Base-by-base conservation (phyloP, 768 basidiomycete species). In the Boletus subparvulus region DNA sequence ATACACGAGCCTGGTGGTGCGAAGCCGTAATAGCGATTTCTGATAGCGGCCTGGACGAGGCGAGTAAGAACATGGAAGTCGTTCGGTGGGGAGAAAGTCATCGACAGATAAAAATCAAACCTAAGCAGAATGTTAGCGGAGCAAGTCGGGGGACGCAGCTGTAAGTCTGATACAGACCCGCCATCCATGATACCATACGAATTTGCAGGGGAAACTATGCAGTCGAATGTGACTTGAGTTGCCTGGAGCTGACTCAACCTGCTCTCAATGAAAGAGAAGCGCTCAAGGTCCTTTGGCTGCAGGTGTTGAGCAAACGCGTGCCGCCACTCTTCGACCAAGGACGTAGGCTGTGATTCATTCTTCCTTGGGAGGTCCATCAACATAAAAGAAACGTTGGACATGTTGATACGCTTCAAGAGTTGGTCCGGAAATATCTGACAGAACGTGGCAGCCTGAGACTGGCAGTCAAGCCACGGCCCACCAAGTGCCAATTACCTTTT, bases 101-200 rank as follows among this genome's bases (percentile, higher is more conserved):
- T 24, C 4, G 51, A 53, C 4, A 53, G 30, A 19, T 53, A 48
- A 4, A 39, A 44, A 35, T 54, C 51, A 39, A 53, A 58, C 8
- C 47, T 57, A 33, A 8, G 11, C 6, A 14, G 19, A 24, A 9
- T 6, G 21, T 46, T 6, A 57, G 39, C 12, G 26, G 3, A 46
- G 13, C 10, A 4, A 35, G 10, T 12, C 9, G 3, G 8, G 19
- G n/a, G 19, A 47, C 33, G 13, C 35, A 21, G 17, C 37, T 39
- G 17, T 39, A 17, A 4, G 35, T 21, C 21, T 30, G 37, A 17
- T 40, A 54, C 56, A 1, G 11, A 58, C 56, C 46, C 51, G 46
- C 56, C 56, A 14, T 54, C 47, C 56, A 58, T 58, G 52, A 58
- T 53, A 8, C 47, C 56, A 16, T 54, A 58, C 14, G 52, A 54